Conservation (phyloP, 225 moss, liverwort and hornwort genomes). For the Pleurozium schreberi region DNA sequence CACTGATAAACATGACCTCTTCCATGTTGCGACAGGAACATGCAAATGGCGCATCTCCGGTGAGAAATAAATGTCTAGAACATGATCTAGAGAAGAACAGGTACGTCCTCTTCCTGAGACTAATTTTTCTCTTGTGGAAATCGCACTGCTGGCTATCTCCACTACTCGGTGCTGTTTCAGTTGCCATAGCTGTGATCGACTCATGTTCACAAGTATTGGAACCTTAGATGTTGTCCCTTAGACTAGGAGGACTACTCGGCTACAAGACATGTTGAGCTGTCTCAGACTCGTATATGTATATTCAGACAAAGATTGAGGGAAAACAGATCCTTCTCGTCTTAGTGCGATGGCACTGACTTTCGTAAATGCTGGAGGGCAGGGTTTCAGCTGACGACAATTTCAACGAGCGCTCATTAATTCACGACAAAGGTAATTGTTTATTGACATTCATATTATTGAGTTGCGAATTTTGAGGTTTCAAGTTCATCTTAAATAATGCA, state of each 20-base stretch:
- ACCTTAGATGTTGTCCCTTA: not conserved
- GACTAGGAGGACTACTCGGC: not conserved
- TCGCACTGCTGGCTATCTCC: not conserved
- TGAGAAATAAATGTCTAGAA: conserved; percentile 16
- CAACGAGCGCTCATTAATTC: conserved; percentile 6
- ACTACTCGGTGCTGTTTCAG: not conserved
- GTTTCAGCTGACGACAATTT: conserved; percentile 30
- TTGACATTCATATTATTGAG: not conserved
- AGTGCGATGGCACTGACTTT: not conserved
- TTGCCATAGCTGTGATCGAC: conserved; percentile 4
- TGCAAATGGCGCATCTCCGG: conserved; percentile 8
- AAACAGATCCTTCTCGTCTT: not conserved
- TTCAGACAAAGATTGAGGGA: not conserved
- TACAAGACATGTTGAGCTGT: not conserved
- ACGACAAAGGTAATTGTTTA: conserved; percentile 10
- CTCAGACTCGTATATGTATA: not conserved
- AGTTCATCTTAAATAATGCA: not conserved
- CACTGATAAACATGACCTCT: conserved; percentile 3
- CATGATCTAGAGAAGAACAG: conserved; percentile 25
- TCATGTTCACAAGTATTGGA: not conserved
- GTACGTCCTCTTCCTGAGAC: not conserved
- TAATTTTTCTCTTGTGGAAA: not conserved
- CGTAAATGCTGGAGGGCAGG: conserved; percentile 12
- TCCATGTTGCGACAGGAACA: conserved; percentile 28
- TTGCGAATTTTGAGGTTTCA: not conserved